A percentile compares a stretch with the other conserved stretches of the same genome.
Conservation (phyloP, 345 rosid species). For the Citrus glauca region DNA sequence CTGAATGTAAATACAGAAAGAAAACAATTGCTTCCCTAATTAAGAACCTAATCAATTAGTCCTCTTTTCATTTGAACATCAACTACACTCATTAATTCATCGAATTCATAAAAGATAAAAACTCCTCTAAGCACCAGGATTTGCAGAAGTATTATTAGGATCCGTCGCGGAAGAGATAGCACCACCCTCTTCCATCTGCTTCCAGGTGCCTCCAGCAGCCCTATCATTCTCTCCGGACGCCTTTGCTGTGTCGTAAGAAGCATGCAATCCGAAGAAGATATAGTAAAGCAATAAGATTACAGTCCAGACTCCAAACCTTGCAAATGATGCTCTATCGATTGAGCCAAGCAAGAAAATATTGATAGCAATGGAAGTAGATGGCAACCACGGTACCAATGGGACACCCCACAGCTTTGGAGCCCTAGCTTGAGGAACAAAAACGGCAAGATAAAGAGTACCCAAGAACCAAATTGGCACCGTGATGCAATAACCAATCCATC, state of each 20-base stretch:
- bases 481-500: conserved; percentile 58
- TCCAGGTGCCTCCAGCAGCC: conserved; percentile 7
- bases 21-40: background rate
- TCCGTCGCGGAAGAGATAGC: conserved; percentile 11
- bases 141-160: background rate
- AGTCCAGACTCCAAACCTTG: conserved; percentile 74
- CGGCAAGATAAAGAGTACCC: conserved; percentile 32
- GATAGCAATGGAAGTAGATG: conserved; percentile 65
- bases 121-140: background rate
- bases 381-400: conserved; percentile 86
- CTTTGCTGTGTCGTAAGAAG: conserved; percentile 60
- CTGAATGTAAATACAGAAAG: background rate
- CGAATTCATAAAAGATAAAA: background rate
- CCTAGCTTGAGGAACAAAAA: conserved; percentile 65
- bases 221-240: conserved; percentile 15
- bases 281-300: conserved; percentile 51
- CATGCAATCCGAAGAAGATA: conserved; percentile 65
- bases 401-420: conserved; percentile 79
- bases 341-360: conserved; percentile 83
- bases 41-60: too few relatives aligned
- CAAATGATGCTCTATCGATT: conserved; percentile 46
- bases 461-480: conserved; percentile 61
- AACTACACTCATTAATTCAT: background rate
- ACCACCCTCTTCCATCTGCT: conserved; percentile 43
- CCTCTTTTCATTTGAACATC: background rate